These are phyloP conservation scores for Filosporella fistucella DNA, from an alignment of 495 filamentous ascomycete genomes.

Conservation along the genomic window DNA sequence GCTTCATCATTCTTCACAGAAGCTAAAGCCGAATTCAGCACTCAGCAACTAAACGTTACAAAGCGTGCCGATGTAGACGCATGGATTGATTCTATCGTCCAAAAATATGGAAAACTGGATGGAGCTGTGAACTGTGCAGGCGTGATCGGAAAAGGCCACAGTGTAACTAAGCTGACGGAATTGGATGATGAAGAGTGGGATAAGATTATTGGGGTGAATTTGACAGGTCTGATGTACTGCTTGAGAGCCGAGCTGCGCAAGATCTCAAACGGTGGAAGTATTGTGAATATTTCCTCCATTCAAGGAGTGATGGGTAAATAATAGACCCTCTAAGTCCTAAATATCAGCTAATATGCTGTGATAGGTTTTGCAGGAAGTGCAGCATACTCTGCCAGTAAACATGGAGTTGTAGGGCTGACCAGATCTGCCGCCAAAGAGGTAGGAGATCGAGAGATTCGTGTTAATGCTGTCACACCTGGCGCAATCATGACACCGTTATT, in stretches of 20 bases:
- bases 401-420: constrained; percentile 48
- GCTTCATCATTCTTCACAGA: constrained; percentile 19
- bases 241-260: constrained; percentile 47
- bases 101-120: constrained; percentile 35
- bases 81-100: constrained; percentile 28
- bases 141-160: constrained; percentile 33
- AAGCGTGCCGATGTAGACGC: constrained; percentile 22
- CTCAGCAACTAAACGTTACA: constrained; percentile 35
- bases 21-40: constrained; percentile 5
- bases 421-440: constrained; percentile 52
- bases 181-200: constrained; percentile 46
- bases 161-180: constrained; percentile 31
- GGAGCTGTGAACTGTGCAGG: constrained; percentile 51
- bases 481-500: constrained; percentile 27
- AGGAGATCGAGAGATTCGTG: constrained; percentile 43
- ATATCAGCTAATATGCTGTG: constrained; percentile 29
- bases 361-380: constrained; percentile 28
- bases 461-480: constrained; percentile 53
- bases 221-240: constrained; percentile 55
- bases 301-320: constrained; percentile 28
- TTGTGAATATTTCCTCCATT: constrained; percentile 26
- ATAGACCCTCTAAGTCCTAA: background rate
- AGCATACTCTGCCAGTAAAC: constrained; percentile 52
- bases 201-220: constrained; percentile 47
- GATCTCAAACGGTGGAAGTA: constrained; percentile 32